Conservation (phyloP, 1,284 basidiomycete genomes). For the Naganishia albida region DNA sequence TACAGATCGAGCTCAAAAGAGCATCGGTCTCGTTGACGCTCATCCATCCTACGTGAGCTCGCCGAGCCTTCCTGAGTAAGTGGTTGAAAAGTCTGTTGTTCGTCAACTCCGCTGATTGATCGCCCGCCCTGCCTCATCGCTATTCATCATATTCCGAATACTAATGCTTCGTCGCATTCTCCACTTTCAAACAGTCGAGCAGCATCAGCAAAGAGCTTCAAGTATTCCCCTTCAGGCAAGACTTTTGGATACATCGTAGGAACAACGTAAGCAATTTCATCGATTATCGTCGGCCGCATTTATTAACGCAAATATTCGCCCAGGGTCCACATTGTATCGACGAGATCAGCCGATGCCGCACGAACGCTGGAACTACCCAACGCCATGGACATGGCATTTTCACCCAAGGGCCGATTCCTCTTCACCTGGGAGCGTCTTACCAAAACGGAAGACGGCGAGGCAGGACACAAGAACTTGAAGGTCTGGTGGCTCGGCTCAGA, state of each 20-base stretch:
- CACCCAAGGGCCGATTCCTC: slow-evolving; percentile 86
- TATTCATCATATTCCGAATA: neutral
- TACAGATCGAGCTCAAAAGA: slow-evolving; percentile 82
- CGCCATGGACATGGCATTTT: slow-evolving; percentile 83
- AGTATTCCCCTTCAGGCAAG: slow-evolving; percentile 85
- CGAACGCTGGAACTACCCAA: slow-evolving; percentile 59
- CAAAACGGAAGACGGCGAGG: slow-evolving; percentile 50
- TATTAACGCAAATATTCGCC: slow-evolving; percentile 38
- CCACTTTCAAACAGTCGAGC: slow-evolving; percentile 46
- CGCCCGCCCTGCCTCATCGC: too few species aligned
- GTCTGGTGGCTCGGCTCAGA: slow-evolving; percentile 42
- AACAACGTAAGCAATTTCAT: slow-evolving; percentile 61
- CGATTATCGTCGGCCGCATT: slow-evolving; percentile 42
- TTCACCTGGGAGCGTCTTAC: slow-evolving; percentile 83
- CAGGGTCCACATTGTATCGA: slow-evolving; percentile 45
- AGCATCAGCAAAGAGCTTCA: slow-evolving; percentile 64
- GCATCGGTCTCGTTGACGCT: slow-evolving; percentile 78
- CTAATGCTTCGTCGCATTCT: slow-evolving; percentile 57
- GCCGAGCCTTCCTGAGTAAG: slow-evolving; percentile 64
- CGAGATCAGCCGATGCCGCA: slow-evolving; percentile 39
- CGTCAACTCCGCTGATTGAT: neutral
- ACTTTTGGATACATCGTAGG: slow-evolving; percentile 82
- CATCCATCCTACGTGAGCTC: slow-evolving; percentile 73
- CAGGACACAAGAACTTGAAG: slow-evolving; percentile 52
- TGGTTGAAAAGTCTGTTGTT: neutral